Evolutionary conservation across 768 basidiomycete species (phyloP), one percentile per base, ranked within the genome.

Genomic region (Lyophyllum atratum): DNA sequence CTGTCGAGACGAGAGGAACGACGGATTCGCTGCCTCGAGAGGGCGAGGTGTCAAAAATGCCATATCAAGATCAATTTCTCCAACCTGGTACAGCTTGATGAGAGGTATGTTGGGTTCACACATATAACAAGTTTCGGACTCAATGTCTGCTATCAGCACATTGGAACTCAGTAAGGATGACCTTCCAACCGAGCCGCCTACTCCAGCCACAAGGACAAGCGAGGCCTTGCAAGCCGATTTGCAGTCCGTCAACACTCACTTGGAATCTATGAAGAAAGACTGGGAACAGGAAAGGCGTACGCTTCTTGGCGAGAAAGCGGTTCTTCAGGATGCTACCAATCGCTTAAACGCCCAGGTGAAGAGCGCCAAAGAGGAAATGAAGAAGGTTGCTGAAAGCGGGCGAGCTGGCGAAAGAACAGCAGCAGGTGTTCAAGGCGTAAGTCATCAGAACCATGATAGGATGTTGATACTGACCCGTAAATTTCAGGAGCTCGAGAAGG

Each of bases 241-340:
- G 46, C 80, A 77, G 54, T 72, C 77, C 5, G 85, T 90, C 54
- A 90, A 90, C 56, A 58, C 68, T 3, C 83, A 92, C 59, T 76
- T 93, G 26, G 80, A 81, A 19, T 70, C 72, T 34, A 82, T 93
- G 76, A 89, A 82, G 74, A 77, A 75, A 44, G 76, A 83, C 66
- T 92, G 91, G 91, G 81, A 82, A 25, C 75, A 80, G n/a, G 90
- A 91, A 64, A 84, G 80, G 66, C 75, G 72, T 31, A 76, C 80
- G 52, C 75, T 92, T 14, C 65, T 87, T 25, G 87, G 82, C 47
- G 89, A 93, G 70, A 91, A 87, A 49, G 85, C 82, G 2, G 81
- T 83, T 42, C 81, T 94, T 29, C 86, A 90, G 64, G 85, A 91
- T 59, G 80, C 86, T 7, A 81, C 90, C 0, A 84, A 81, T 58